A percentile compares a stretch with the other conserved stretches of the same genome.
These are phyloP conservation scores for Wilhelminamyces savonicus DNA, from an alignment of 805 yeast genomes.

Conservation along the genomic window DNA sequence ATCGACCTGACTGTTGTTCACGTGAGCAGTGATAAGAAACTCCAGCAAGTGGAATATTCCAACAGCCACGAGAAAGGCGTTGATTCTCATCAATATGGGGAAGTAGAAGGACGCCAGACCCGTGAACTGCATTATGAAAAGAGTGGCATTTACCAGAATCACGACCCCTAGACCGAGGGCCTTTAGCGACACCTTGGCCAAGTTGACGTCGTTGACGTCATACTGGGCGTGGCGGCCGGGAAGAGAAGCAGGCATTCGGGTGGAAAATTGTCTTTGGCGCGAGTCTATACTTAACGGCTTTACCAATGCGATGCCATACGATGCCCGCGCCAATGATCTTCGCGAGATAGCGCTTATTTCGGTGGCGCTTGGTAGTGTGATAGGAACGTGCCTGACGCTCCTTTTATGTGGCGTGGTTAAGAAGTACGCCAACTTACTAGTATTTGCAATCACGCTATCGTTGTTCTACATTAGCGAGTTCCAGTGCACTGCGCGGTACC, in stretches of 20 bases:
- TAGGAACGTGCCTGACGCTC: conserved; percentile 4
- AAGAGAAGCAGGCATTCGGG: not conserved
- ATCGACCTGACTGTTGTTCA: conserved; percentile 59
- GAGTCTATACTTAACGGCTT: too few relatives aligned
- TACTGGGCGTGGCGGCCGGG: conserved; percentile 8
- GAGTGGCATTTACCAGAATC: conserved; percentile 4
- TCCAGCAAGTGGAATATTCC: conserved; percentile 70
- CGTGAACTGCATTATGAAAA: not conserved
- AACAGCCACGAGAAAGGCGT: conserved; percentile 16
- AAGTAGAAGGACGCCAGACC: conserved; percentile 3
- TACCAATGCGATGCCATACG: too few relatives aligned
- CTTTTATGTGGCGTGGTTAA: too few relatives aligned
- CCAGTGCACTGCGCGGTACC: conserved; percentile 16
- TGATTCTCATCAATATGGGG: conserved; percentile 3
- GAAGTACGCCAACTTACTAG: too few relatives aligned
- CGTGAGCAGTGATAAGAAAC: conserved; percentile 71
- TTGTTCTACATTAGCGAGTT: conserved; percentile 26
- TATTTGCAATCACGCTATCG: too few relatives aligned
- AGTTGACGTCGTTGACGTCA: conserved; percentile 20
- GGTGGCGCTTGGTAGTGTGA: conserved; percentile 11
- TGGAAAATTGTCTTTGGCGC: too few relatives aligned
- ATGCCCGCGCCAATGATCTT: conserved; percentile 11
- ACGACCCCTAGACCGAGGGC: conserved; percentile 26
- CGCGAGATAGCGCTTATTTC: conserved; percentile 13
- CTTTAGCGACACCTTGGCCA: conserved; percentile 24